These are phyloP conservation scores for Candida endomychidarum DNA, from an alignment of 805 yeast species.

Conservation along the genomic window DNA sequence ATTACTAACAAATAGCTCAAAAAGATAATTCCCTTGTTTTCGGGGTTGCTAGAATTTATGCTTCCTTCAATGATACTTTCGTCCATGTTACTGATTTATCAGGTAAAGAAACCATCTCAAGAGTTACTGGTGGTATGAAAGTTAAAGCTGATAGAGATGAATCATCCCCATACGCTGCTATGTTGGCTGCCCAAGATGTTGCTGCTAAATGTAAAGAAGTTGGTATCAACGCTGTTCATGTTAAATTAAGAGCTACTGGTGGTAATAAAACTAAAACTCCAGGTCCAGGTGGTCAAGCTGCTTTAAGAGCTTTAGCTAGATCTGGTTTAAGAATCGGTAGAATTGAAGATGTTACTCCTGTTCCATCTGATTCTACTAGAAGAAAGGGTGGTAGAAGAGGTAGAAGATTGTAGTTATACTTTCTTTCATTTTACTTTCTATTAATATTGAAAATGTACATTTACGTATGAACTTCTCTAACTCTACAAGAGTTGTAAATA, in stretches of 20 bases:
- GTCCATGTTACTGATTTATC: constrained; percentile 99
- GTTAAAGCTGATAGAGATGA: constrained; percentile 99
- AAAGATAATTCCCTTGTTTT: constrained; percentile 95
- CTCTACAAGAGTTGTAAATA: too few species aligned
- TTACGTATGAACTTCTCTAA: constrained; percentile 12
- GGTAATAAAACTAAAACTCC: constrained; percentile 99
- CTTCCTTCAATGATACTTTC: constrained; percentile 99
- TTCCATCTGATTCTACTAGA: constrained; percentile 99
- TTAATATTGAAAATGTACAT: constrained; percentile 17
- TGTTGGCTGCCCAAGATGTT: constrained; percentile 99
- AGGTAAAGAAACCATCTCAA: constrained; percentile 99
- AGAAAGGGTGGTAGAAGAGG: constrained; percentile 99
- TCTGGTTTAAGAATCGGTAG: constrained; percentile 99
- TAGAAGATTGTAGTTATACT: constrained; percentile 93
- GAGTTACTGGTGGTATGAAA: constrained; percentile 99
- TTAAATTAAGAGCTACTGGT: constrained; percentile 99
- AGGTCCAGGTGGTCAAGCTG: constrained; percentile 99
- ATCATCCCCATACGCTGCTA: constrained; percentile 99
- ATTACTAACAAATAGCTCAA: constrained; percentile 23
- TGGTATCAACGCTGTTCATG: constrained; percentile 99
- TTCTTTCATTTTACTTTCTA: constrained; percentile 13
- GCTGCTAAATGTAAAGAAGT: constrained; percentile 99
- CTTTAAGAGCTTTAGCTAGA: constrained; percentile 99
- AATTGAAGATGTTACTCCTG: constrained; percentile 99
- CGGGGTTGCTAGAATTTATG: constrained; percentile 99